phyloP scores from a whole-genome alignment of 176 grass and related monocot species.

The Oryza australiensis region DNA sequence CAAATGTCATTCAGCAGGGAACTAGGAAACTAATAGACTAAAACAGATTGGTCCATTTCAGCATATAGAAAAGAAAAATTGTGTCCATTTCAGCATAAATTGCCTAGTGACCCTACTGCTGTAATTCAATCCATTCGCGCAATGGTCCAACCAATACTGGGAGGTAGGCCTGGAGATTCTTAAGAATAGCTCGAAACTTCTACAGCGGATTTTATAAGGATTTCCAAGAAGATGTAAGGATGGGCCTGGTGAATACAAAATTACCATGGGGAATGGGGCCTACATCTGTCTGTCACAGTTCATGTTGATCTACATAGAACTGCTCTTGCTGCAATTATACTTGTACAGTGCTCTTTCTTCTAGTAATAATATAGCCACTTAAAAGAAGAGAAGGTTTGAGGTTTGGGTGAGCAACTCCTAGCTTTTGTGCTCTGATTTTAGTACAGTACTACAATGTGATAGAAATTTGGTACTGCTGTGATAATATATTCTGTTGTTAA shows the following conservation, averaged over 20 bases:
- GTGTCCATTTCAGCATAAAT: neutral
- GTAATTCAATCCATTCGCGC: neutral
- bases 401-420: neutral
- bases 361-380: neutral
- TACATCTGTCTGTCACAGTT: neutral
- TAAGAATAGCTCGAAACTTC: neutral
- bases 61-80: neutral
- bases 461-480: neutral
- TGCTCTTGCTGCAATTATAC: too few relatives aligned
- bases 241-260: neutral
- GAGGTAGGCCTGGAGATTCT: neutral
- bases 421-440: neutral
- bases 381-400: neutral
- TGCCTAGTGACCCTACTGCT: neutral
- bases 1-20: neutral
- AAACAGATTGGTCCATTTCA: conserved; percentile 6
- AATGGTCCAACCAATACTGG: neutral
- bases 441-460: too few relatives aligned
- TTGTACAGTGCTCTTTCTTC: neutral
- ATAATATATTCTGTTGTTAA: neutral
- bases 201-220: neutral
- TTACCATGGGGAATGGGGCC: neutral
- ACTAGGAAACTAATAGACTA: neutral
- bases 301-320: neutral
- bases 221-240: neutral